Percentiles rank a stretch among this genome's conserved stretches.
phyloP scores from a whole-genome alignment of 257 asterid genomes.

The Lantana camara region DNA sequence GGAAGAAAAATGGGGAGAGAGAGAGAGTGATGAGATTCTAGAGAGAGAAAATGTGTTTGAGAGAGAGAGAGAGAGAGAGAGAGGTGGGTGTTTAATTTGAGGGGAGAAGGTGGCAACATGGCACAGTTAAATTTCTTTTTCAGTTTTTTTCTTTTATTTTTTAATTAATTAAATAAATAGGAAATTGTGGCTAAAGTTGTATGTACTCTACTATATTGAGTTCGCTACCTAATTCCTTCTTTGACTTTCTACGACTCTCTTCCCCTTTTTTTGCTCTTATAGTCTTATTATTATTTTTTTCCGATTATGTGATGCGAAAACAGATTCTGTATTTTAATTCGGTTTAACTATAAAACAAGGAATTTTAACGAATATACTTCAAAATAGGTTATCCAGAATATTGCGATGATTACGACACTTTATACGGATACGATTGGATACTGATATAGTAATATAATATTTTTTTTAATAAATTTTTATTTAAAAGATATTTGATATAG shows the following conservation, averaged over 20 bases:
- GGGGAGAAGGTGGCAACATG: constrained; percentile 47
- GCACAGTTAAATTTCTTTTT: constrained; percentile 31
- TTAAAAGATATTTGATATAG: too few relatives aligned
- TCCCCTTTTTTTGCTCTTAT: background rate
- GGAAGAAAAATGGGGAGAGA: constrained; percentile 26
- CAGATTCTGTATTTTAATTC: background rate
- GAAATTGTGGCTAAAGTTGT: constrained; percentile 7
- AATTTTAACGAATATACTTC: background rate
- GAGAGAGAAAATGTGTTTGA: constrained; percentile 37
- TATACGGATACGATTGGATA: too few relatives aligned
- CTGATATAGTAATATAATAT: too few relatives aligned
- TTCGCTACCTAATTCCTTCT: constrained; percentile 20
- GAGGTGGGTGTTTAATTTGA: too few relatives aligned
- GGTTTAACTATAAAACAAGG: background rate
- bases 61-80: background rate
- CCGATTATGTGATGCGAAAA: background rate
- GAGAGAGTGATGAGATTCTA: constrained; percentile 32
- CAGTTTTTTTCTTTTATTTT: background rate
- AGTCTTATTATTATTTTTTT: background rate
- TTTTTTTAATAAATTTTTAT: too few relatives aligned
- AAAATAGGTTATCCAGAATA: too few relatives aligned
- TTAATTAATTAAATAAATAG: background rate
- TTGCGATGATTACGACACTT: too few relatives aligned
- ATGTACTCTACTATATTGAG: background rate
- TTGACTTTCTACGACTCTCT: constrained; percentile 7